Evolutionary conservation across 805 yeast genomes (phyloP), one percentile per base, ranked within the genome.

Genomic region (Clavispora fructus): DNA sequence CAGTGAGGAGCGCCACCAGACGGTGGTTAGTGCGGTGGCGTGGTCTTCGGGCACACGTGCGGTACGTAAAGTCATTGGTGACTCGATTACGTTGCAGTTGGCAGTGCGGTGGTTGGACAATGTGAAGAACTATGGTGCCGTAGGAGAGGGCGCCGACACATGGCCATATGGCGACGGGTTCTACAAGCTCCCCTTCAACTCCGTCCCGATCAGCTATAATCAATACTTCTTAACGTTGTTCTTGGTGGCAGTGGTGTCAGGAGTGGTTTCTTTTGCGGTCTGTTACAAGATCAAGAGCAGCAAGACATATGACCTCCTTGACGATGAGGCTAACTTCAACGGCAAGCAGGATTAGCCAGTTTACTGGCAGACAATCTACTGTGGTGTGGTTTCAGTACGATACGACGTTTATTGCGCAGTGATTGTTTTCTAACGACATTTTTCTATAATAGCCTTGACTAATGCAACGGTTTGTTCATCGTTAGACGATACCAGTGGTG

Each of bases 1-100:
- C 25, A 54, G 47, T 14, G 54, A 53, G n/a, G 53, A 57, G 1
- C 64, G 66, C 12, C 64, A 60, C 45, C 65, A 69, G 46, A 58
- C 78, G 6, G 64, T 83, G 10, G 65, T 84, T 17, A 73, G 82
- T 39, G 80, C 82, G 2, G 62, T 77, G 31, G 84, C 80, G 2
- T 83, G 78, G 67, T 73, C 85, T 10, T 68, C 85, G 6, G 79
- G 85, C n/a, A 71, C 79, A 7, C 78, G 80, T 55, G 75, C 82
- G 4, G 74, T 83, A 1, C 71, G 85, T 49, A 73, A 76, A 33
- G 80, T 82, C 16, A 85, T 85, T 59, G 91, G 90, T 16, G 86
- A 82, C 54, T 62, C 66, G 26, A 65, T 85, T 45, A 74, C 84
- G 9, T 59, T 85, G 29, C 73, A 70, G 42, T 72, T 85, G 50